Percentiles rank a stretch among this genome's conserved stretches.
These are phyloP conservation scores for Microbotryum intermedium DNA, from an alignment of 1,284 basidiomycete genomes.

Conservation along the genomic window DNA sequence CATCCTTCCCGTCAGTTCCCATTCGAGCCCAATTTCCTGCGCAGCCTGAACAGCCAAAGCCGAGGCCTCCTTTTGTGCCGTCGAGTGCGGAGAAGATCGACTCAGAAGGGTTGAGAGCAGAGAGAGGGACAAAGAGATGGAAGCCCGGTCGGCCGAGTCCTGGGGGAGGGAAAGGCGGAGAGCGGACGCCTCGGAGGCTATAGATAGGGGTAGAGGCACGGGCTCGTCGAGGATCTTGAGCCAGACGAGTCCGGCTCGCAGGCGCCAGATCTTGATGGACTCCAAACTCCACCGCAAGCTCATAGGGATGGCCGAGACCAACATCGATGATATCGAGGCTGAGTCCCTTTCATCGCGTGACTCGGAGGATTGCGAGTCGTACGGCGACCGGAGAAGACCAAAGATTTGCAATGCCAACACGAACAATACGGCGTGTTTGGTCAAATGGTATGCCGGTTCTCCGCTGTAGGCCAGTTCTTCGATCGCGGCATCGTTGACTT, in stretches of 20 bases:
- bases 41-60: constrained; percentile 74
- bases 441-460: constrained; percentile 93
- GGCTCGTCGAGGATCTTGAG: constrained; percentile 80
- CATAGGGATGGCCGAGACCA: constrained; percentile 51
- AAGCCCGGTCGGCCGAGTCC: constrained; percentile 43
- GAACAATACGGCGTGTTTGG: constrained; percentile 60
- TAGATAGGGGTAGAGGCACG: constrained; percentile 54
- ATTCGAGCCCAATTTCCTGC: constrained; percentile 66
- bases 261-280: constrained; percentile 53
- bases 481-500: constrained; percentile 56
- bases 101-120: constrained; percentile 64
- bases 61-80: constrained; percentile 58
- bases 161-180: constrained; percentile 15
- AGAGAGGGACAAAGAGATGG: constrained; percentile 69
- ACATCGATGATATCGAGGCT: constrained; percentile 66
- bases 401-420: constrained; percentile 67
- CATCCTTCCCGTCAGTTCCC: constrained; percentile 84
- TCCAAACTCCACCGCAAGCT: constrained; percentile 42
- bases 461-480: constrained; percentile 73
- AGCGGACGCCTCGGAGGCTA: constrained; percentile 32
- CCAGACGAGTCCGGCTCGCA: constrained; percentile 67
- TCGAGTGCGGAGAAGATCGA: constrained; percentile 43
- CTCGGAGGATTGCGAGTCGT: constrained; percentile 56
- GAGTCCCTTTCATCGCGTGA: no score
- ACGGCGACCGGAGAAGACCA: constrained; percentile 44